A percentile compares a stretch with the other conserved stretches of the same genome.
These are phyloP conservation scores for Arthroderma sp. DNA, from an alignment of 2,329 filamentous ascomycete genomes.

Conservation along the genomic window DNA sequence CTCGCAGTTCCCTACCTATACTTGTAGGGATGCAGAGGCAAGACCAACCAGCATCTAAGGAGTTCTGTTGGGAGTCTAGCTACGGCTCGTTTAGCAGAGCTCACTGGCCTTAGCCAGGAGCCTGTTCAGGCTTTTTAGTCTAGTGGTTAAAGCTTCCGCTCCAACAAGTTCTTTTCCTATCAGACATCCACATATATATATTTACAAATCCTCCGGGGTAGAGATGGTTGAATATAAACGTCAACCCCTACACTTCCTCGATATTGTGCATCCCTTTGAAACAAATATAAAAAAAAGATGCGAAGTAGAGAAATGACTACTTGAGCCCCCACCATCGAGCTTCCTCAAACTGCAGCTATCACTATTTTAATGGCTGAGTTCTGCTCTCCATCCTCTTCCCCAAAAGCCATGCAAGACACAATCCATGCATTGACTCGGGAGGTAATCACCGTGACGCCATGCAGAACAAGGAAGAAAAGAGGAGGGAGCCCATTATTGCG, in stretches of 20 bases:
- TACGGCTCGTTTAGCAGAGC: too few species aligned
- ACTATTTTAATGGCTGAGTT: neutral
- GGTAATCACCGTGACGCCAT: constrained; percentile 1
- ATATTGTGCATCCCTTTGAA: too few species aligned
- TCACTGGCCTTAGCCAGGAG: too few species aligned
- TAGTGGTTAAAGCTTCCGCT: neutral
- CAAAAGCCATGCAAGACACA: constrained; percentile 3
- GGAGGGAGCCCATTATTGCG: neutral
- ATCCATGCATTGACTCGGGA: neutral
- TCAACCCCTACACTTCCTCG: too few species aligned
- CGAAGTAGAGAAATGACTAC: neutral
- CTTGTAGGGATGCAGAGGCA: too few species aligned
- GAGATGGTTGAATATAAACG: too few species aligned
- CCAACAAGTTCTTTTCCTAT: neutral
- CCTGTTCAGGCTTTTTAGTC: neutral
- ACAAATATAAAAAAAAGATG: too few species aligned
- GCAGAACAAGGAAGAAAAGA: neutral
- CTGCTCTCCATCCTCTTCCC: constrained; percentile 1
- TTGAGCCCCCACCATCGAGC: neutral
- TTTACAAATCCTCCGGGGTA: too few species aligned
- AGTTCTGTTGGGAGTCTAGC: too few species aligned
- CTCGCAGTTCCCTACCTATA: too few species aligned
- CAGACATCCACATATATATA: too few species aligned
- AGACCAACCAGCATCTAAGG: too few species aligned
- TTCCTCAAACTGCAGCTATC: neutral